phyloP scores from a whole-genome alignment of 768 basidiomycete genomes.

The Termitomyces sp. region DNA sequence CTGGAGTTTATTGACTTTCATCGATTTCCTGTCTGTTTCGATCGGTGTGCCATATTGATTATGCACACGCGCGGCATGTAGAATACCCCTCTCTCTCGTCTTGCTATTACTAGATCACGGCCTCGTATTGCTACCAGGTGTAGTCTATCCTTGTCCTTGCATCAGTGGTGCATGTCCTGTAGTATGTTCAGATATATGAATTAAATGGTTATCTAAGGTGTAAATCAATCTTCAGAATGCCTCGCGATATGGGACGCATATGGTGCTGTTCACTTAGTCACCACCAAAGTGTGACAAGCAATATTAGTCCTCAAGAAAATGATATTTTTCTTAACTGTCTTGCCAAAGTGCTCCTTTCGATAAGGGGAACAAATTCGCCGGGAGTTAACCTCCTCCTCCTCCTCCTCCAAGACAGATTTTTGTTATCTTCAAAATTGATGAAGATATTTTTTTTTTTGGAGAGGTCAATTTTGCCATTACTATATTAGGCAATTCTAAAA shows the following conservation, averaged over 20 bases:
- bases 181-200: constrained; percentile 2
- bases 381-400: too few relatives aligned
- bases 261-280: too few relatives aligned
- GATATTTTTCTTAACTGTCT: too few relatives aligned
- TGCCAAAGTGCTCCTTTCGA: too few relatives aligned
- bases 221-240: not conserved
- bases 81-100: not conserved
- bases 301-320: too few relatives aligned
- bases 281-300: too few relatives aligned
- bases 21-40: not conserved
- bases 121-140: constrained; percentile 4
- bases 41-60: constrained; percentile 7
- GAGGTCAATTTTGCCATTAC: too few relatives aligned
- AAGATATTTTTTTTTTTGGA: too few relatives aligned
- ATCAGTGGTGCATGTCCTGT: constrained; percentile 4
- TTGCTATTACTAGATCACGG: constrained; percentile 5
- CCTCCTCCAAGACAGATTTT: too few relatives aligned
- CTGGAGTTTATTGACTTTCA: not conserved
- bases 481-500: too few relatives aligned
- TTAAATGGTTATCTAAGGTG: not conserved
- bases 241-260: not conserved
- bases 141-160: constrained; percentile 1
- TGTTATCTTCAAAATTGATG: too few relatives aligned
- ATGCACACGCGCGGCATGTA: constrained; percentile 5
- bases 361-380: too few relatives aligned